phyloP scores from a whole-genome alignment of 176 grass and related monocot species.

The Musa schizocarpa region DNA sequence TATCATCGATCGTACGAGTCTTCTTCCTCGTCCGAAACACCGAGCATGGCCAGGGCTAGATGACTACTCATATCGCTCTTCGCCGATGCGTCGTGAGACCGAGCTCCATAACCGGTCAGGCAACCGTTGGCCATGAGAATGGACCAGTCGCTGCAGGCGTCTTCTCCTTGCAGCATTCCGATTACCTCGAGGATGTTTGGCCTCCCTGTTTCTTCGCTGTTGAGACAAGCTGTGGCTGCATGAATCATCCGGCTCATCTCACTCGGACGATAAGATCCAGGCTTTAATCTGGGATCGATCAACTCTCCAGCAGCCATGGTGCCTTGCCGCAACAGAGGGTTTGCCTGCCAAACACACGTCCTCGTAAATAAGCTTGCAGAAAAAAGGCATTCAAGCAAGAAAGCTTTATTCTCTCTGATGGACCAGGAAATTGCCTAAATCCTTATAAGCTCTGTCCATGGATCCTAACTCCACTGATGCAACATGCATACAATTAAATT shows the following conservation, averaged over 20 bases:
- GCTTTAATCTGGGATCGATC: slow-evolving; percentile 33
- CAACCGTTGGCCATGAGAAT: slow-evolving; percentile 33
- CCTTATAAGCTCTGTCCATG: not conserved
- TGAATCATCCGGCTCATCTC: slow-evolving; percentile 29
- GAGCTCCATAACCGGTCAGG: slow-evolving; percentile 28
- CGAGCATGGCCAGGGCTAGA: slow-evolving; percentile 44
- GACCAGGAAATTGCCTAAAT: not conserved
- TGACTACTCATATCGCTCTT: slow-evolving; percentile 37
- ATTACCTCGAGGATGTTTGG: slow-evolving; percentile 34
- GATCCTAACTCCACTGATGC: no score
- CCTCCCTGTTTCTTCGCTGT: slow-evolving; percentile 26
- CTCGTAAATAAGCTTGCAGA: no score
- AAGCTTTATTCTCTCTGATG: not conserved
- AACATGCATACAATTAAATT: no score
- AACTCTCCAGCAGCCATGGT: slow-evolving; percentile 24
- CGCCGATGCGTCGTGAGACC: slow-evolving; percentile 16
- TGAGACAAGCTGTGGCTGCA: slow-evolving; percentile 32
- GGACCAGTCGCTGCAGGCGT: slow-evolving; percentile 26
- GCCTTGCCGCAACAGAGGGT: slow-evolving; percentile 36
- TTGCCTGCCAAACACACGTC: slow-evolving; percentile 27
- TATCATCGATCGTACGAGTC: slow-evolving; percentile 29
- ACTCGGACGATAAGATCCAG: slow-evolving; percentile 11
- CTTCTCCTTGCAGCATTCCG: slow-evolving; percentile 29
- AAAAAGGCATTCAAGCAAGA: not conserved
- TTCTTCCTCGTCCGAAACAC: slow-evolving; percentile 38